A percentile compares a stretch with the other conserved stretches of the same genome.
Evolutionary conservation across 225 moss, liverwort and hornwort genomes (phyloP).

Genomic region (Climacium dendroides): DNA sequence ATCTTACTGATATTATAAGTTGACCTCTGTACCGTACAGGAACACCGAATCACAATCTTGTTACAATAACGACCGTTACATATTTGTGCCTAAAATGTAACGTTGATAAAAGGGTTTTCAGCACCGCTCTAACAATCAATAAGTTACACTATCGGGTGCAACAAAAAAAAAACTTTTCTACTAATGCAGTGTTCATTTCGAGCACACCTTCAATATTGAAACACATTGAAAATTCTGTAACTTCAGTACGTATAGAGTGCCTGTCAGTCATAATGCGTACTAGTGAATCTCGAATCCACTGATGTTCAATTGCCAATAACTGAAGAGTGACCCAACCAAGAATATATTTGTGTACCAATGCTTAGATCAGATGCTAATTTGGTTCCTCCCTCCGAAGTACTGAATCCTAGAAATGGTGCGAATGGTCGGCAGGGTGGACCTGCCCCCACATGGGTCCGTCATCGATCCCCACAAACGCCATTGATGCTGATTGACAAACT

Average conservation of each 20-base stretch:
- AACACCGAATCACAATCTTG: background rate
- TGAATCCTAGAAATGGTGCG: background rate
- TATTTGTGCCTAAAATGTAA: background rate
- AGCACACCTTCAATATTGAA: background rate
- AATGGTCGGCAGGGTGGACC: background rate
- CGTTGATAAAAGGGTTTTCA: background rate
- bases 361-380: background rate
- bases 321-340: too few species aligned
- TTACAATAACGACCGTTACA: background rate
- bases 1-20: too few species aligned
- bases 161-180: background rate
- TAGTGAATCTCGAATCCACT: background rate
- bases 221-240: background rate
- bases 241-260: too few species aligned
- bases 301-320: background rate
- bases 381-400: background rate
- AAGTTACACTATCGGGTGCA: background rate
- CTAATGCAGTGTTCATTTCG: background rate
- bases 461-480: background rate
- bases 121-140: background rate
- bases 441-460: background rate
- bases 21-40: too few species aligned
- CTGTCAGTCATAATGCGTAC: background rate
- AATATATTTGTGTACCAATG: background rate
- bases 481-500: background rate